These are phyloP conservation scores for Dioszegia crocea DNA, from an alignment of 768 basidiomycete genomes.

Conservation along the genomic window DNA sequence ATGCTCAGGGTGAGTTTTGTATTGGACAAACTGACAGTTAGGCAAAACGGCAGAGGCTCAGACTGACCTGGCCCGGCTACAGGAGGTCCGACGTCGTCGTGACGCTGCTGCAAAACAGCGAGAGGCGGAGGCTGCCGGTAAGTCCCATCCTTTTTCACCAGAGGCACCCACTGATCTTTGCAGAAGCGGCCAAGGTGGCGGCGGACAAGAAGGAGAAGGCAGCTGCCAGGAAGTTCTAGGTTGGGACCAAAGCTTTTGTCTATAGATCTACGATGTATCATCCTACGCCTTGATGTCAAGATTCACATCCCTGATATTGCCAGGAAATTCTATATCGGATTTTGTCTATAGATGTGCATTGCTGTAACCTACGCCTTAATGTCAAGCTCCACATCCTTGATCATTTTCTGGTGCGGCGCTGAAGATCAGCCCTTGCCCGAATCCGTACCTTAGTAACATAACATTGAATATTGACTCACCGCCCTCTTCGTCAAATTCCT, in stretches of 20 bases:
- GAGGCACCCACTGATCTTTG: constrained; percentile 7
- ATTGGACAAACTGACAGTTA: constrained; percentile 51
- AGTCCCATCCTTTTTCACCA: constrained; percentile 15
- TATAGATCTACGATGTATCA: background rate
- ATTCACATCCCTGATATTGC: constrained; percentile 17
- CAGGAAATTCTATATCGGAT: too few relatives aligned
- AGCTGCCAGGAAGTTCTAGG: constrained; percentile 8
- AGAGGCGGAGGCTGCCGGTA: constrained; percentile 83
- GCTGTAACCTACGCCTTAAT: background rate
- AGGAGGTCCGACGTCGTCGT: constrained; percentile 78
- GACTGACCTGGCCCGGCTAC: constrained; percentile 76
- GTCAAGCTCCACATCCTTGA: constrained; percentile 15
- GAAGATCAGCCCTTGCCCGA: background rate
- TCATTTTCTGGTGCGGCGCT: constrained; percentile 40
- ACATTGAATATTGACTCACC: constrained; percentile 27
- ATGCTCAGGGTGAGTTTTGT: constrained; percentile 45
- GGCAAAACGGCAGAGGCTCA: constrained; percentile 92
- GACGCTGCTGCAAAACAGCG: constrained; percentile 82
- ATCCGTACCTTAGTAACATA: background rate
- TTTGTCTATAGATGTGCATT: too few relatives aligned
- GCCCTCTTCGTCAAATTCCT: constrained; percentile 44
- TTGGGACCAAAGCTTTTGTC: background rate
- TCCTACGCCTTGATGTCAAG: background rate
- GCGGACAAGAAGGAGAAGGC: constrained; percentile 41
- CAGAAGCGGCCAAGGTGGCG: constrained; percentile 41